Evolutionary conservation across 2,329 filamentous ascomycete genomes (phyloP).

Genomic region (Aureobasidium leucospermi): DNA sequence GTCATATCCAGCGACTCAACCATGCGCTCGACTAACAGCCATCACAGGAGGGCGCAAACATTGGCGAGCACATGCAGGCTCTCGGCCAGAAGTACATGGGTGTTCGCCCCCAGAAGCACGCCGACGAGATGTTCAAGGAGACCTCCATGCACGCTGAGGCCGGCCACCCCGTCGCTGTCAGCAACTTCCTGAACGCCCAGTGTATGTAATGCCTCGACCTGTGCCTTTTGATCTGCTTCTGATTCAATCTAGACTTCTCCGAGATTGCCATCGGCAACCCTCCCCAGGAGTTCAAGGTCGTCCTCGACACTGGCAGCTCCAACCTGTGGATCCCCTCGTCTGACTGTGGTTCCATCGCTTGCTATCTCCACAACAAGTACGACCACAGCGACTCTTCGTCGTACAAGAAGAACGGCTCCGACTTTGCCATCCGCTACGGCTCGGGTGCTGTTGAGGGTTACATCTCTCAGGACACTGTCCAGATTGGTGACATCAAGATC

Average conservation of each 20-base stretch:
- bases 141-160: conserved; percentile 59
- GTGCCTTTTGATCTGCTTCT: background rate
- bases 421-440: conserved; percentile 91
- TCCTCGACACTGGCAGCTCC: conserved; percentile 96
- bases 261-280: conserved; percentile 90
- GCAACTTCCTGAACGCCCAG: conserved; percentile 98
- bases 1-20: background rate
- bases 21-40: conserved; percentile 20
- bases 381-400: conserved; percentile 82
- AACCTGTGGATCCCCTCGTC: conserved; percentile 97
- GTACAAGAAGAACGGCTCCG: conserved; percentile 87
- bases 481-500: conserved; percentile 82
- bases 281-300: conserved; percentile 93
- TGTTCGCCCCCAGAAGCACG: conserved; percentile 59
- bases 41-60: conserved; percentile 62
- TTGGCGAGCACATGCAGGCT: conserved; percentile 72
- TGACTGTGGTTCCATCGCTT: conserved; percentile 89
- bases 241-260: conserved; percentile 67
- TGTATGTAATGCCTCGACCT: conserved; percentile 54
- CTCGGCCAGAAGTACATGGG: conserved; percentile 97
- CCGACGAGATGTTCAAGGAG: conserved; percentile 73
- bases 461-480: conserved; percentile 78
- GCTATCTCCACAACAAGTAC: conserved; percentile 96
- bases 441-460: conserved; percentile 91
- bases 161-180: conserved; percentile 76